phyloP scores from a whole-genome alignment of 805 yeast species.

The Kuraishia hungarica region DNA sequence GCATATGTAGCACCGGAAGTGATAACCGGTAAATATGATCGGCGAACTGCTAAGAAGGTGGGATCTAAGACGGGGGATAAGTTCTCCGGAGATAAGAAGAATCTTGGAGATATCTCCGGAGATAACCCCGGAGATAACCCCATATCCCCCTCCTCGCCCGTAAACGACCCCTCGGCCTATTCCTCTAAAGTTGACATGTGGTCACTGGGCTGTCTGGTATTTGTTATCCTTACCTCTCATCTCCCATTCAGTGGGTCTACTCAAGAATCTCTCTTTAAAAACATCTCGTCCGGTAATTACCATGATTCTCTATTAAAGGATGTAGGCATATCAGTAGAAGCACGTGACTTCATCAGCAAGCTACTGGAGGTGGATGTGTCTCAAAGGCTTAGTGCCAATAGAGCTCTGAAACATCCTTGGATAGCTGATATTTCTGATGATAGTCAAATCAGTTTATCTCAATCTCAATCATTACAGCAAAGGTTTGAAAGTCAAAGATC shows the following conservation, averaged over 20 bases:
- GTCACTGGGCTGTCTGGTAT: slow-evolving; percentile 93
- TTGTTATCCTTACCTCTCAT: slow-evolving; percentile 87
- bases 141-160: too few relatives aligned
- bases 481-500: slow-evolving; percentile 21
- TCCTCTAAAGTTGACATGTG: slow-evolving; percentile 93
- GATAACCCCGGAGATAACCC: too few relatives aligned
- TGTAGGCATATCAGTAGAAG: slow-evolving; percentile 37
- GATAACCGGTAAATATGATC: slow-evolving; percentile 46
- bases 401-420: slow-evolving; percentile 82
- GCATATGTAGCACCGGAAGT: slow-evolving; percentile 98
- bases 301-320: slow-evolving; percentile 69
- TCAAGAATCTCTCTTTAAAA: slow-evolving; percentile 74
- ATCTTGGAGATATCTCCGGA: too few relatives aligned
- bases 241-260: slow-evolving; percentile 92
- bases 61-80: too few relatives aligned
- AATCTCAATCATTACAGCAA: slow-evolving; percentile 62
- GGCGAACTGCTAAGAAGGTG: slow-evolving; percentile 3
- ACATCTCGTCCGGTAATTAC: slow-evolving; percentile 70
- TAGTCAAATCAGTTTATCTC: slow-evolving; percentile 50
- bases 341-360: slow-evolving; percentile 61
- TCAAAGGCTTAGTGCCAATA: slow-evolving; percentile 61
- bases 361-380: slow-evolving; percentile 73
- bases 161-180: slow-evolving; percentile 29
- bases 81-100: too few relatives aligned
- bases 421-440: slow-evolving; percentile 27